phyloP scores from a whole-genome alignment of 176 grass and related monocot genomes.

The Calamus simplicifolius region DNA sequence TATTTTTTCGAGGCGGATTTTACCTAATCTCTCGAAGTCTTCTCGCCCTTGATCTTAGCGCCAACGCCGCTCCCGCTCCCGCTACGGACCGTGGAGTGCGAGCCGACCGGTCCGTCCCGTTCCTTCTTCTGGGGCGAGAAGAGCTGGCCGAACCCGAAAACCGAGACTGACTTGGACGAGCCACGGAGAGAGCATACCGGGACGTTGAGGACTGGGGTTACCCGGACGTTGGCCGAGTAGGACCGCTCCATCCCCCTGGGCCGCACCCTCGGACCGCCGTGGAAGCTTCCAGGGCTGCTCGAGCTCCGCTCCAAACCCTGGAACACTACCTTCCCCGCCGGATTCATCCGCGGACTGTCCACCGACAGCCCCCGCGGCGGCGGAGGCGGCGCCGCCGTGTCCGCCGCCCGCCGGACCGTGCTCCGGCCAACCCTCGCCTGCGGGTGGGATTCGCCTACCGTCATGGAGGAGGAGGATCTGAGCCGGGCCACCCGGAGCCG shows the following conservation, averaged over 20 bases:
- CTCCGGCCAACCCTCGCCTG: too few species aligned
- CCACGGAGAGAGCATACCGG: slow-evolving; percentile 34
- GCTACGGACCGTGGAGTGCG: too few species aligned
- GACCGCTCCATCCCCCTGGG: slow-evolving; percentile 59
- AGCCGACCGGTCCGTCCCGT: too few species aligned
- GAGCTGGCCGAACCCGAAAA: too few species aligned
- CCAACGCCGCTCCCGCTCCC: too few species aligned
- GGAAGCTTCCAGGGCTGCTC: slow-evolving; percentile 41
- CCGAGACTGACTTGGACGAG: too few species aligned
- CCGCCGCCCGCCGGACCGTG: background rate
- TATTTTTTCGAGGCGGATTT: too few species aligned
- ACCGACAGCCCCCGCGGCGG: slow-evolving; percentile 6
- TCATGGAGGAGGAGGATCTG: background rate
- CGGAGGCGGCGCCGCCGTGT: background rate
- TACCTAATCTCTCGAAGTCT: too few species aligned
- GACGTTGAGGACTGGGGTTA: slow-evolving; percentile 59
- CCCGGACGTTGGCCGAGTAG: slow-evolving; percentile 54
- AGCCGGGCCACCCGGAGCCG: slow-evolving; percentile 1
- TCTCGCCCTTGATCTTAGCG: too few species aligned
- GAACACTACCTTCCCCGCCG: slow-evolving; percentile 60
- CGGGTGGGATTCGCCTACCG: too few species aligned
- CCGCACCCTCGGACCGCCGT: slow-evolving; percentile 26
- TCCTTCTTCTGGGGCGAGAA: too few species aligned
- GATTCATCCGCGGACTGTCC: slow-evolving; percentile 59
- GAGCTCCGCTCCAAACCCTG: slow-evolving; percentile 60